Evolutionary conservation across 1,139 yeast species (phyloP), one percentile per base, ranked within the genome.

Genomic region (Magnusiomyces fungicola): DNA sequence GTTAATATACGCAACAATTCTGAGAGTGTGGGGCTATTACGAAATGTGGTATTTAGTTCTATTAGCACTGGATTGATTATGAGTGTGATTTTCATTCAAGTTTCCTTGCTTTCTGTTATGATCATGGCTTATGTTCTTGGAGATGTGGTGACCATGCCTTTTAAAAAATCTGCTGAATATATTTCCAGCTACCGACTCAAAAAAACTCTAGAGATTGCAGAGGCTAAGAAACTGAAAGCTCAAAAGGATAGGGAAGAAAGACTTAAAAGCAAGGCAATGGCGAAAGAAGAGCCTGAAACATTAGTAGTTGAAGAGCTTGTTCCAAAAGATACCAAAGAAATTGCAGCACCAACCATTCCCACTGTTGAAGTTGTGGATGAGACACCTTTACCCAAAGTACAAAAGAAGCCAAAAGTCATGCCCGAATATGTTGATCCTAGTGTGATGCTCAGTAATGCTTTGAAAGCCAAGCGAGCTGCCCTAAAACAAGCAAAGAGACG

Each of bases 81-180:
- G 19, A 38, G 50, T 19, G 55, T 62, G 12, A 47, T 61, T 3
- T 49, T 52, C 34, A 40, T 62, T 12, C 66, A 62, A 43, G 50
- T 62, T 21, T 40, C 55, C n/a, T 53, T 62, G 23, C 49, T 62
- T n/a, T 52, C 59, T 14, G 42, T 60, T 12, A 61, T 62, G 64
- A 58, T 61, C 2, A 16, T 56, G n/a, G 61, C 57, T 10, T 61
- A 57, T 44, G 52, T 59, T 14, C 46, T 62, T 18, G 66, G 66
- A 16, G 65, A 62, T 45, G 38, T 54, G 6, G 23, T 61, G 21
- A 44, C 54, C 12, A 36, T 52, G n/a, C 62, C 64, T 6, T 46
- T 45, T 22, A 50, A 34, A 33, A 7, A 3, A 7, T 18, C n/a
- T n/a, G 36, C n/a, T 32, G 36, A 9, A 18, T 14, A 12, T 9